Evolutionary conservation across 2,329 filamentous ascomycete genomes (phyloP), one percentile per base, ranked within the genome.

Genomic region (Xylaria sp.): DNA sequence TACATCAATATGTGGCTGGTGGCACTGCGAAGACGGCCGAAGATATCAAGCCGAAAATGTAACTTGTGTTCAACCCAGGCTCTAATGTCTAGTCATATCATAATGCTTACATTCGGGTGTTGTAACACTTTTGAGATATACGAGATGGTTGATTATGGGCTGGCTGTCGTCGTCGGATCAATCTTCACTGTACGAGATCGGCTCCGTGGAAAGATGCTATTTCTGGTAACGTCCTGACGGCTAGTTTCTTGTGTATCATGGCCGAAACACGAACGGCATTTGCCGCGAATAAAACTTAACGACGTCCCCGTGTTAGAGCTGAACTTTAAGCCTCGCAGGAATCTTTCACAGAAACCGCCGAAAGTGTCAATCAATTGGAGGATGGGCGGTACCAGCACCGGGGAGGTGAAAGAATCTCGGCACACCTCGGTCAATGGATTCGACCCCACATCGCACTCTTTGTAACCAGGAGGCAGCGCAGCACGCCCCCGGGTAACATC

Each of bases 1-100:
- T 58, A 25, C 13, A 58, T 56, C 12, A 58, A 18, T 44, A 41
- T 25, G 34, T 44, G 37, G 55, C 55, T 44, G 20, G 13, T 28
- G 7, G 55, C 37, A 20, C 25, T 41, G 18, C 28, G 4, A 44
- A 28, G 9, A 18, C 9, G 10, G 54, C 37, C 41, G 37, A 57
- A 12, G n/a, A 41, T 41, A 7, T 5, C 2, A 54, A 32, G 25
- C 28, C 20, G 13, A n/a, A 57, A 12, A 23, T 18, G 20, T 12
- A 23, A 10, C 23, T 25, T 18, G 5, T 54, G 15, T 20, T 56
- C 9, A n/a, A 10, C 8, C 1, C 46, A 20, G 23, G 18, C 15
- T 52, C 12, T 52, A 32, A 13, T n/a, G 37, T 37, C 32, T 18
- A 13, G 23, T 18, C 13, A 37, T n/a, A 8, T 37, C 28, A 20